Percentiles rank a stretch among this genome's conserved stretches.
phyloP scores from a whole-genome alignment of 768 basidiomycete genomes.

The Agaricus subrufescens region DNA sequence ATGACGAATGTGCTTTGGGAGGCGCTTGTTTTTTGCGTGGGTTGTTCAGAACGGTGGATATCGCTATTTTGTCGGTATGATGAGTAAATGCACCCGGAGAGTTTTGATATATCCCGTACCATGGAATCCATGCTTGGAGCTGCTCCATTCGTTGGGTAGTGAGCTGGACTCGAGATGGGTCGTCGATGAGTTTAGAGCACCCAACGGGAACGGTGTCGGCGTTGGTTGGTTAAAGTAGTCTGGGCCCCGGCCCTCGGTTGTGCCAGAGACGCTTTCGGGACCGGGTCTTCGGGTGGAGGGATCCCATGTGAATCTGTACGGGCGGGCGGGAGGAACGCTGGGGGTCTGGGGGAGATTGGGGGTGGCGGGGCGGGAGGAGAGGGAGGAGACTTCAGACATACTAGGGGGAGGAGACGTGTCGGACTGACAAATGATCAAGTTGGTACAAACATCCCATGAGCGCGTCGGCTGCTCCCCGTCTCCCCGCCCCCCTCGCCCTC shows the following conservation, averaged over 20 bases:
- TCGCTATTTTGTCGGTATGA: conserved; percentile 46
- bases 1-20: conserved; percentile 78
- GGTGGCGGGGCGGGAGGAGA: conserved; percentile 53
- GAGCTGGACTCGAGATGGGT: conserved; percentile 42
- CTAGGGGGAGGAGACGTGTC: neutral
- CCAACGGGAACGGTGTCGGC: conserved; percentile 36
- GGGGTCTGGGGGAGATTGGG: conserved; percentile 34
- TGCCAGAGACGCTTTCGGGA: conserved; percentile 71
- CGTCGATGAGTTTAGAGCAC: conserved; percentile 46
- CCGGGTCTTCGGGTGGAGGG: conserved; percentile 49
- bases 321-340: conserved; percentile 40
- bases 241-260: conserved; percentile 58
- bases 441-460: neutral
- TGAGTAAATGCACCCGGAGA: neutral
- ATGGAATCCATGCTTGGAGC: conserved; percentile 82
- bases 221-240: conserved; percentile 53
- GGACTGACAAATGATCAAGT: neutral
- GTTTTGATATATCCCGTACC: conserved; percentile 41
- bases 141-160: conserved; percentile 70
- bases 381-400: conserved; percentile 48
- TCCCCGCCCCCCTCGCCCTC: conserved; percentile 30
- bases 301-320: conserved; percentile 79
- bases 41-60: conserved; percentile 90
- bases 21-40: conserved; percentile 82
- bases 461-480: neutral